Evolutionary conservation across 2,329 filamentous ascomycete species (phyloP), one percentile per base, ranked within the genome.

Genomic region (Fusarium penzigii): DNA sequence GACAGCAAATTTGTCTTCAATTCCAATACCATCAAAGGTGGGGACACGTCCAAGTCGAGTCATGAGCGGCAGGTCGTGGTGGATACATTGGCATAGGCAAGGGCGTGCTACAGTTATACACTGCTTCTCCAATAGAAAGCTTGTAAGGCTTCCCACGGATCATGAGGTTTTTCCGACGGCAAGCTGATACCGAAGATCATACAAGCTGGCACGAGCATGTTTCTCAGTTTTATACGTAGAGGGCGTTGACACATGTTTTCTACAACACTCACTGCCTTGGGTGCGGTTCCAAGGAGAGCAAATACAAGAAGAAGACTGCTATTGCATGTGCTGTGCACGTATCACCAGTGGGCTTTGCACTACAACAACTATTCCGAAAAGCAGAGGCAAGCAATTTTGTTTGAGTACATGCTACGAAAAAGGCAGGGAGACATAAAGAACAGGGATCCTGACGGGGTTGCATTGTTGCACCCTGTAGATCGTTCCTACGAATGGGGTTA

Each of bases 401-500:
- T 45, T n/a, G 38, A 48, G 12, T 46, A 42, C 25, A 29, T 46
- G n/a, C 38, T 51, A 10, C 16, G 34, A 6, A 12, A 29, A n/a
- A n/a, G 36, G 11, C 34, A 5, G 7, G 12, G 41, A 17, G 34
- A 43, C 6, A 16, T 53, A n/a, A 39, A 49, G n/a, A 29, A 32
- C 11, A 17, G 20, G 16, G 51, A 53, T 36, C 25, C 46, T n/a
- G 52, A 66, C 6, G 55, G 61, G 2, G 17, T 57, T 6, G 57
- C 56, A 2, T 61, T 67, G 3, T 50, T 72, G 10, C 65, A 68
- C 40, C 6, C 60, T 10, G 64, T 56, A 48, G 7, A 53, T 55
- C 13, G 40, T 58, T 3, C 68, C 63, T 6, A 59, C 64, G 44
- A 17, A 42, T 7, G 42, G 53, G 17, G 51, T 69, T 3, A 59